Percentiles rank a stretch among this genome's conserved stretches.
Evolutionary conservation across 768 basidiomycete genomes (phyloP).

Genomic region (Filobasidium wieringae): DNA sequence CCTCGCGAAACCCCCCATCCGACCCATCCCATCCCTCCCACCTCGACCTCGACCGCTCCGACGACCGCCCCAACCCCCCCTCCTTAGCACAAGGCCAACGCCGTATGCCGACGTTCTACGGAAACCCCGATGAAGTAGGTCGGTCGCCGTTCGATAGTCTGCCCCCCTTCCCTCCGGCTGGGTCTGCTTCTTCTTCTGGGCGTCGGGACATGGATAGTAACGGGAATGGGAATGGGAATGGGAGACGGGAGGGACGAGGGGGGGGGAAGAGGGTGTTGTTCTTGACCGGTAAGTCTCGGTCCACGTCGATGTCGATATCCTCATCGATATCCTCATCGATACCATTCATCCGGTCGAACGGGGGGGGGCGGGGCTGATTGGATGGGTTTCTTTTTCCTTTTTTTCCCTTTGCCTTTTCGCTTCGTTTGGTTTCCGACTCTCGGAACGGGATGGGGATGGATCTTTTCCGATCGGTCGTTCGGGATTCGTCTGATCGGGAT

Average conservation of each 20-base stretch:
- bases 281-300: slow-evolving; percentile 28
- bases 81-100: not conserved
- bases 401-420: too few relatives aligned
- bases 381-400: too few relatives aligned
- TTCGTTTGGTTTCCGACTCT: too few relatives aligned
- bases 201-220: too few relatives aligned
- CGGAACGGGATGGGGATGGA: too few relatives aligned
- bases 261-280: slow-evolving; percentile 31
- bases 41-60: not conserved
- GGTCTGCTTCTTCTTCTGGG: too few relatives aligned
- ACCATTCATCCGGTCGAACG: too few relatives aligned
- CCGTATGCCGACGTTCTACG: slow-evolving; percentile 25
- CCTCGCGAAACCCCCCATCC: not conserved
- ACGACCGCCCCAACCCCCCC: not conserved
- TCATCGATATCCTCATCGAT: too few relatives aligned
- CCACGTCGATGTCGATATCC: not conserved
- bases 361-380: too few relatives aligned
- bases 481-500: too few relatives aligned
- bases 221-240: not conserved
- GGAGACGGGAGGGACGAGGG: not conserved
- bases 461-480: too few relatives aligned
- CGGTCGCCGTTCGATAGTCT: slow-evolving; percentile 31
- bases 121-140: slow-evolving; percentile 26
- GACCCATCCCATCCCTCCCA: not conserved
- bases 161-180: too few relatives aligned